Evolutionary conservation across 805 yeast species (phyloP), one percentile per base, ranked within the genome.

Genomic region (Metschnikowia koreensis): DNA sequence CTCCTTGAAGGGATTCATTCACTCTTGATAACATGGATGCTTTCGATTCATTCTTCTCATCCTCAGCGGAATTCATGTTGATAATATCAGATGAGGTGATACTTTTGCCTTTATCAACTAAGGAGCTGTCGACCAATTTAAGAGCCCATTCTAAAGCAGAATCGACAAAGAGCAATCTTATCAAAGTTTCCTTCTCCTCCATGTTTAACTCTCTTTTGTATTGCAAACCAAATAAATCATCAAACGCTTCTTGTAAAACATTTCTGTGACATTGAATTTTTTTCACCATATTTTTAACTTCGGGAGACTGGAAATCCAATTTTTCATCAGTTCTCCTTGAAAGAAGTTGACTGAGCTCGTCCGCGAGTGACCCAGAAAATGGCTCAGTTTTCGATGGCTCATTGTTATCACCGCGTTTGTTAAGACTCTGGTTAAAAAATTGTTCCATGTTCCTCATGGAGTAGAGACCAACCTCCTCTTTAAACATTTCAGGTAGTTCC

Each of bases 401-500:
- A 39, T 26, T 46, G 9, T 66, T 60, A 70, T 64, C 60, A 67
- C 66, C 70, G 66, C 41, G 68, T 71, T 49, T 77, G 72, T 42
- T 69, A 7, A 38, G n/a, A 29, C 29, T 43, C 65, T 46, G 70
- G 71, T 33, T 62, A 49, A 85, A 68, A 47, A 78, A 74, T 22
- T 70, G 59, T 66, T 86, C 90, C 86, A 91, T 85, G 66, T 92
- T 92, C 60, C 86, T 80, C 85, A 92, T 84, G 44, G 94, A 81
- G 59, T 87, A 84, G 41, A 88, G 76, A 1, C 96, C 94, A 52
- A 91, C 80, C 60, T 84, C 80, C 40, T 90, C 87, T 60, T 81
- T 83, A 56, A 86, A 77, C 46, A 77, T 73, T 48, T 79, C 81
- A 11, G 92, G 85, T 57, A 88, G 76, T 17, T 75, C 68, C 17